Base-by-base conservation (phyloP, 306 rosid species). In the Cucurbita argyrosperma region DNA sequence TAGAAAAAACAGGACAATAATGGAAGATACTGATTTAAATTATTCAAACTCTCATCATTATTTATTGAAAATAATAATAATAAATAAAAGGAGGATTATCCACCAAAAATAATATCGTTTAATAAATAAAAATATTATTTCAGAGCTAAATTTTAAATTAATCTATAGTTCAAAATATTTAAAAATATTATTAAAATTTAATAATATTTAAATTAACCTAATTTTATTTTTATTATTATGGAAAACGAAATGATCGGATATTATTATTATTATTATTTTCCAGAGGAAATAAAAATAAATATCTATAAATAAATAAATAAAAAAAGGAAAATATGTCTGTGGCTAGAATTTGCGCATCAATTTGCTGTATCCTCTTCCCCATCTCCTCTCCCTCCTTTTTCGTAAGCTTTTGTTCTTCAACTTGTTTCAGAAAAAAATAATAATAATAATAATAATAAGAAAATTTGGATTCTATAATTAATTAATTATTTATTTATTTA, bases 291-390 rank as follows among this genome's bases (percentile, higher is more conserved):
- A 60, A 51, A 78, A 79, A n/a, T 11, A 39, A 73, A 21, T 30
- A 59, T 30, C 39, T 10, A 23, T 12, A 12, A 54, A 61, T 21
- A 21, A 21, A 21, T 0, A 21, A 21, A 21, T 21, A 14, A 18
- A 30, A 58, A 75, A 30, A 62, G 73, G 62, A 50, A 50, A 62
- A 86, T 86, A 84, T 79, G 26, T 70, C 64, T 80, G 97, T 91
- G 99, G 99, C 85, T 83, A 76, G 70, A 72, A 71, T 76, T 87
- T 73, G 85, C 81, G 82, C 75, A 71, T 84, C 95, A 82, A 80
- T 86, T 87, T 83, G 76, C 19, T 43, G 92, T 74, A 80, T 81
- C 87, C 62, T 69, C 81, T 78, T 84, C 89, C 74, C 69, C 19
- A 53, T 15, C 19, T 55, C 42, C 42, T 14, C 21, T 46, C 68